Evolutionary conservation across 108 stramenopile species (phyloP), one percentile per base, ranked within the genome.

Genomic region (Epithemia pelagica): DNA sequence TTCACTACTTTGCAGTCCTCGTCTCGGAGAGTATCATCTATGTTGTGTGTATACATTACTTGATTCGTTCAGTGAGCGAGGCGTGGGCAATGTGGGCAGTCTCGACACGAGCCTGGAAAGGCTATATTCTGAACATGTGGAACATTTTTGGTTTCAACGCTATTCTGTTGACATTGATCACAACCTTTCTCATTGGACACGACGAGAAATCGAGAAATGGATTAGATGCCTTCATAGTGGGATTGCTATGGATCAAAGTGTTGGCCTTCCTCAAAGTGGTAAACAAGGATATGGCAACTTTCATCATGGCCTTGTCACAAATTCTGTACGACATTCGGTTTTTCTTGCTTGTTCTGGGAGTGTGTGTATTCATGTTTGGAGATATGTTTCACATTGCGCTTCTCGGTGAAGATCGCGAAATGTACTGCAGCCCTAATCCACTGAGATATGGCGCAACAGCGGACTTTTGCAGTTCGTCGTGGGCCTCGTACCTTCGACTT

Each of bases 271-370:
- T 81, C 1, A 81, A 80, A 65, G 75, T 69, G 10, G 51, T 72
- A 15, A 85, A 85, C 59, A 70, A 68, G 55, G 65, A 81, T 29
- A 64, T 85, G 58, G 78, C 83, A 18, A 81, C 83, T 1, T 85
- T 85, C 59, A 70, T 81, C n/a, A 32, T 85, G 28, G 67, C 77
- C 20, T 23, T 78, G 0, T 58, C 69, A 18, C 58, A 68, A 67
- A 77, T 77, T 57, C 32, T 72, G 23, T 30, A 37, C 15, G 71
- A 72, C 55, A 59, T 77, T 46, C 65, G 66, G 25, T 77, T 59
- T 57, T 77, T 72, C 30, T 22, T 58, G 33, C 25, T 78, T 5
- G 71, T 72, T 30, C 60, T 78, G 52, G 28, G 28, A 54, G 72
- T 78, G 15, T n/a, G 72, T 3, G 46, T 73, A 7, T 37, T 78